phyloP scores from a whole-genome alignment of 2,329 filamentous ascomycete genomes.

The Pseudocercospora fijiensis region DNA sequence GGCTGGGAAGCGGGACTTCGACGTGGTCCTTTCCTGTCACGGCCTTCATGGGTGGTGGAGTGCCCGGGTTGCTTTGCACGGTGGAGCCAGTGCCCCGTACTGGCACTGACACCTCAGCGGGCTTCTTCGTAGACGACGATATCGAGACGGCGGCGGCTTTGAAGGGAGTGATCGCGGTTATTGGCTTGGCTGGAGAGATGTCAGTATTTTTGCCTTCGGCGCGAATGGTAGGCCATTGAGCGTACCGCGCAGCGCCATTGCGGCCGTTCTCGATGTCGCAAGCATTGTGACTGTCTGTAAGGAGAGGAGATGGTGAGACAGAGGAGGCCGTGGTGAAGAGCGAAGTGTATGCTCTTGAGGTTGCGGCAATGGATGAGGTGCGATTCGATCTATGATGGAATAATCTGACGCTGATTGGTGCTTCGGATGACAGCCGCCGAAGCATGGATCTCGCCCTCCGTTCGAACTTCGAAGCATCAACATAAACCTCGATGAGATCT shows the following conservation, averaged over 20 bases:
- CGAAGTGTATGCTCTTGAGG: neutral
- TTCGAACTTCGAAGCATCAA: neutral
- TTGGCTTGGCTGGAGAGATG: slow-evolving; percentile 60
- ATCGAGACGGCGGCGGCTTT: slow-evolving; percentile 63
- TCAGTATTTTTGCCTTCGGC: slow-evolving; percentile 28
- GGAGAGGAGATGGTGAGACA: slow-evolving; percentile 6
- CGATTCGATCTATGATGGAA: neutral
- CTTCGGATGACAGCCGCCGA: neutral
- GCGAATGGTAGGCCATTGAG: slow-evolving; percentile 14
- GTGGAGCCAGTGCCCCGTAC: slow-evolving; percentile 35
- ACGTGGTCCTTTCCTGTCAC: slow-evolving; percentile 53
- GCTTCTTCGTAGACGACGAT: slow-evolving; percentile 64
- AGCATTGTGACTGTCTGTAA: slow-evolving; percentile 12
- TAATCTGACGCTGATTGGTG: neutral
- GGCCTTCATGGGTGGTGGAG: slow-evolving; percentile 52
- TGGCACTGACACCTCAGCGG: slow-evolving; percentile 54
- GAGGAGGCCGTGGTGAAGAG: neutral
- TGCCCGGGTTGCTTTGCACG: slow-evolving; percentile 55
- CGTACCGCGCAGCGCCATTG: slow-evolving; percentile 57
- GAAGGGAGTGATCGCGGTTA: slow-evolving; percentile 62
- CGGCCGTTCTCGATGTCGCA: slow-evolving; percentile 41
- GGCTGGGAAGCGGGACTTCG: slow-evolving; percentile 74
- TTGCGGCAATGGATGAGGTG: slow-evolving; percentile 8
- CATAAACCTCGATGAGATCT: neutral
- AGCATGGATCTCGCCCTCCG: neutral